Conservation (phyloP, 768 basidiomycete species). For the Rubroboletus satanas region DNA sequence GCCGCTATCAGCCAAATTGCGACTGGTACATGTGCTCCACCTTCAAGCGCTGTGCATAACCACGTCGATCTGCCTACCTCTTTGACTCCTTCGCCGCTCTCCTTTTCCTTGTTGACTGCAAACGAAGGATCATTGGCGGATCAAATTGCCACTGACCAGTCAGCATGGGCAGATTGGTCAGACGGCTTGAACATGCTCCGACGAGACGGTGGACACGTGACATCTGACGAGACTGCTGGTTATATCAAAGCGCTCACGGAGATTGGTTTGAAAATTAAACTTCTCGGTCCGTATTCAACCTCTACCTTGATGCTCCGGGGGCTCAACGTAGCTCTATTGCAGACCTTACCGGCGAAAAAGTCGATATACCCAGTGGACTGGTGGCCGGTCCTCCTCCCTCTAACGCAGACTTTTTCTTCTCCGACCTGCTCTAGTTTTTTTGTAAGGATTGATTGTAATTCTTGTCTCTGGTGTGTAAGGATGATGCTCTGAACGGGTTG, state of each 20-base stretch:
- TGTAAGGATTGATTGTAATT: constrained; percentile 11
- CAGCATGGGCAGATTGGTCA: constrained; percentile 90
- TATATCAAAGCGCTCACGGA: constrained; percentile 87
- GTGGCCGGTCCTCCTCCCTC: constrained; percentile 73
- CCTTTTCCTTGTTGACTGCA: constrained; percentile 71
- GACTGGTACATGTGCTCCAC: constrained; percentile 67
- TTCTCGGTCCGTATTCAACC: constrained; percentile 56
- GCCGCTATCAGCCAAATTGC: constrained; percentile 75
- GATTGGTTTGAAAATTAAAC: constrained; percentile 87
- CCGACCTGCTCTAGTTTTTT: constrained; percentile 45
- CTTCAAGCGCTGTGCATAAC: constrained; percentile 60
- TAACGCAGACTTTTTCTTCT: constrained; percentile 84
- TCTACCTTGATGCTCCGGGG: neutral
- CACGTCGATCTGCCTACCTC: constrained; percentile 56
- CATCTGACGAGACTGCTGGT: constrained; percentile 80
- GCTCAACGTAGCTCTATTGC: neutral
- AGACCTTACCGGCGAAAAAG: constrained; percentile 88
- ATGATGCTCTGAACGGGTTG: neutral
- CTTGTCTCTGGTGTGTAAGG: neutral
- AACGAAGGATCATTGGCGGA: constrained; percentile 73
- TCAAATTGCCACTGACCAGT: constrained; percentile 71
- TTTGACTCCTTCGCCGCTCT: constrained; percentile 60
- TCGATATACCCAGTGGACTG: constrained; percentile 82
- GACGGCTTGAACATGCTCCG: constrained; percentile 89
- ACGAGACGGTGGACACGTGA: constrained; percentile 75